Base-by-base conservation (phyloP, 2,329 filamentous ascomycete species). In the Hymenoscyphus linearis region DNA sequence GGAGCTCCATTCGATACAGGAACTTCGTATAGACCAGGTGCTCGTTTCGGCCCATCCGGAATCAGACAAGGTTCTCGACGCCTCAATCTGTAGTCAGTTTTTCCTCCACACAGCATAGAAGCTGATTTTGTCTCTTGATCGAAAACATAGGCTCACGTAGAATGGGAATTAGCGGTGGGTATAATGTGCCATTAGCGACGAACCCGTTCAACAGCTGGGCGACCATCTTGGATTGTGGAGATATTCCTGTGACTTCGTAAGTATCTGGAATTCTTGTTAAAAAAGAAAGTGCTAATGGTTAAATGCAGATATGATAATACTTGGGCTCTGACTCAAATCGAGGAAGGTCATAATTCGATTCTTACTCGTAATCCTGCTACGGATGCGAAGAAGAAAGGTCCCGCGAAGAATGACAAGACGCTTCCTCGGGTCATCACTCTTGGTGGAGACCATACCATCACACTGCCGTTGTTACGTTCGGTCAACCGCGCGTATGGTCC, bases 11-110 rank as follows among this genome's bases (percentile, higher is more conserved):
- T 95, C 68, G 91, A 96, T 73, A 93, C 91, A 0, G 90, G 90
- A 58, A 95, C 90, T 27, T 93, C 89, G 0, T 96, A 96, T 76
- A 80, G 90, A 57, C 91, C 90, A 2, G 90, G 91, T 66, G 91
- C 91, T 62, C 84, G 91, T 37, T 96, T 96, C 68, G 91, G 91
- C 0, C 91, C 91, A 10, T 90, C 87, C 35, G 90, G 90, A 55
- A 93, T 95, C 69, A 85, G 91, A 73, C 91, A 95, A 80, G 91
- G 90, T 76, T 93, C 90, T 72, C 86, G 90, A 71, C 84, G 90
- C 67, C 83, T 95, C 67, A 95, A 93, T 77, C 86, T 95, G 61
- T 95, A 95, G 89, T 93, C 86, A 70, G 86, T 82, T 37, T 56
- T 56, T 31, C 31, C 37, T 34, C 61, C 60, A 55, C 26, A 62